A percentile compares a stretch with the other conserved stretches of the same genome.
Evolutionary conservation across 495 filamentous ascomycete species (phyloP).

Genomic region (Neurospora tetraspora): DNA sequence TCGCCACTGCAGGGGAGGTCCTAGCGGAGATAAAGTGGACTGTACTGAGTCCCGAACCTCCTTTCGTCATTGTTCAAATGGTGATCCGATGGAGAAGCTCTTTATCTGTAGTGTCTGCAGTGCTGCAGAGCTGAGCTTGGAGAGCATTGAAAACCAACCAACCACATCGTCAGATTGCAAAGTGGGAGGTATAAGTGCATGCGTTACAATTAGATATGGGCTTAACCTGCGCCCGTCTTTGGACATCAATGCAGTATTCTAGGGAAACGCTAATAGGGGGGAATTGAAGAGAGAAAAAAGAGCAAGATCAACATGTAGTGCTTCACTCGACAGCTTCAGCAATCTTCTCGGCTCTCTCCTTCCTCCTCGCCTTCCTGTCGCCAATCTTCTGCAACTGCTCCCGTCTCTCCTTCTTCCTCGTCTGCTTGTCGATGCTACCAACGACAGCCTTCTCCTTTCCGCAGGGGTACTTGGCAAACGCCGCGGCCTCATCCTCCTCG

Average conservation of each 20-base stretch:
- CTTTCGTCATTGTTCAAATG: not conserved
- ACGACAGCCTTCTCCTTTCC: constrained; percentile 33
- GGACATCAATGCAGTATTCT: not conserved
- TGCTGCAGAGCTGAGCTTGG: not conserved
- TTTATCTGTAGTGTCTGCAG: not conserved
- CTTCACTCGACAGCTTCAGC: constrained; percentile 3
- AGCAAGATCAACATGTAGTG: not conserved
- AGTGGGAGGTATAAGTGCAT: not conserved
- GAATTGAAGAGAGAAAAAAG: not conserved
- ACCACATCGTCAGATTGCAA: not conserved
- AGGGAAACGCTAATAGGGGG: not conserved
- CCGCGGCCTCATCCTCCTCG: constrained; percentile 67
- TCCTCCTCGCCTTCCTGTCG: constrained; percentile 17
- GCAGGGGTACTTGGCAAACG: constrained; percentile 50
- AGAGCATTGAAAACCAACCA: not conserved
- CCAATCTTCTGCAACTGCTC: constrained; percentile 25
- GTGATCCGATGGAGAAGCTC: not conserved
- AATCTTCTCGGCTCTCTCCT: constrained; percentile 19
- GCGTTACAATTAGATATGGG: not conserved
- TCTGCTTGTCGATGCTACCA: constrained; percentile 43
- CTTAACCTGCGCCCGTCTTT: not conserved
- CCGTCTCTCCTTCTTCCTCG: constrained; percentile 37
- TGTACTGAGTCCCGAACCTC: not conserved
- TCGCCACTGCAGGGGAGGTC: not conserved
- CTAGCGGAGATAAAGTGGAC: not conserved